Evolutionary conservation across 2,329 filamentous ascomycete genomes (phyloP).

Genomic region (Colletotrichum cereale): DNA sequence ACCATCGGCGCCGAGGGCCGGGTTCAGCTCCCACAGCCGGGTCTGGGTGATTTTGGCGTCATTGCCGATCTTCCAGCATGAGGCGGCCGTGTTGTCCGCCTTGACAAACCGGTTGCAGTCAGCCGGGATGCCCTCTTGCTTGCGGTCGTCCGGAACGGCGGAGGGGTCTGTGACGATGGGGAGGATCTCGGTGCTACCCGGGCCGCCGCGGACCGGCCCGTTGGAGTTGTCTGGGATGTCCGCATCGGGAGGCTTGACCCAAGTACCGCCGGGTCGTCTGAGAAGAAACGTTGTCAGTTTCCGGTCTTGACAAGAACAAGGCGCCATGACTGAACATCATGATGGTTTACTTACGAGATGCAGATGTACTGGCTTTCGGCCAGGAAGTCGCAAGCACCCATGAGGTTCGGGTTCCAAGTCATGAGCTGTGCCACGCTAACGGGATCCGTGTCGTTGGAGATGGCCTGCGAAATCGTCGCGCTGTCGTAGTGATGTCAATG

Average conservation of each 20-base stretch:
- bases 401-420: constrained; percentile 33
- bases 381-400: constrained; percentile 34
- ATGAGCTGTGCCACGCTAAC: constrained; percentile 15
- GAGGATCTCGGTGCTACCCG: constrained; percentile 27
- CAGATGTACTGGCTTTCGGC: constrained; percentile 25
- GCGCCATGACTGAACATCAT: too few species aligned
- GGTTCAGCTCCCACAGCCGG: constrained; percentile 10
- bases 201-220: constrained; percentile 35
- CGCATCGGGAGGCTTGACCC: constrained; percentile 15
- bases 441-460: constrained; percentile 9
- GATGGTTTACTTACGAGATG: neutral
- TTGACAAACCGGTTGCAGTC: constrained; percentile 25
- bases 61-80: constrained; percentile 27
- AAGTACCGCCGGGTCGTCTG: constrained; percentile 23
- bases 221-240: constrained; percentile 29
- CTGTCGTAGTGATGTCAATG: neutral
- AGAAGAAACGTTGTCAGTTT: neutral
- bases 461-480: neutral
- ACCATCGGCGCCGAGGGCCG: constrained; percentile 40
- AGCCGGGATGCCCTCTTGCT: constrained; percentile 26
- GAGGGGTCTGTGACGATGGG: constrained; percentile 22
- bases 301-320: neutral
- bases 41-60: constrained; percentile 17
- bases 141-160: constrained; percentile 3
- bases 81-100: constrained; percentile 6